Evolutionary conservation across 2,329 filamentous ascomycete species (phyloP), one percentile per base, ranked within the genome.

Genomic region (Mycocentrospora acerina): DNA sequence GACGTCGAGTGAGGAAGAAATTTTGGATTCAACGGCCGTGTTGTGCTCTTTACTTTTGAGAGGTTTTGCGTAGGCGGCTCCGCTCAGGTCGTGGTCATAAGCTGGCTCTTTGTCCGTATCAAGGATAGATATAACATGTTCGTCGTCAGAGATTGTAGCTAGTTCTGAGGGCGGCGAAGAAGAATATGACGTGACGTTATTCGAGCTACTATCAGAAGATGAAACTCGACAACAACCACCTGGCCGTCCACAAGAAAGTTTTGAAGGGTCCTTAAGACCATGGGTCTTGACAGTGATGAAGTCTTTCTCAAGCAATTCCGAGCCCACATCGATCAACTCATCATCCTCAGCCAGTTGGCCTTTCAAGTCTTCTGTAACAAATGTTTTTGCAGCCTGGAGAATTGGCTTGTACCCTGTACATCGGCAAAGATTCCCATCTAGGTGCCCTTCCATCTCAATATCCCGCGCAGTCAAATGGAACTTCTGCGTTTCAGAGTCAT

Each of bases 331-430:
- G 85, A 13, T 78, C 13, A 43, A 35, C 19, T 48, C 51, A 8
- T 53, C 40, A 65, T 14, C 78, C 71, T 40, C 79, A 69, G 53
- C 78, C 75, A 38, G 67, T 62, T 53, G 67, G 3, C 70, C 70
- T 29, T 73, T 74, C 16, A 68, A 26, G 30, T 68, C 64, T 19
- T 78, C 73, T 24, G 73, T 73, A 49, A 82, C 85, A 62, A 97
- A 97, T 0, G 88, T 91, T 58, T 93, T 89, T 2, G 91, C 91
- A 6, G 91, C 90, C 62, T 97, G 89, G 2, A 97, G 72, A 31
- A 97, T 96, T 0, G 91, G 88, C 35, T 90, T 78, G 62, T 97
- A 97, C 1, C 91, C 91, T 0, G 91, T 97, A 67, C 91, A 97
- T 32, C 91, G 81, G 60, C 91, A 97, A 24, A 97, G 71, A 52